phyloP scores from a whole-genome alignment of 345 rosid species.

The Mangifera indica region DNA sequence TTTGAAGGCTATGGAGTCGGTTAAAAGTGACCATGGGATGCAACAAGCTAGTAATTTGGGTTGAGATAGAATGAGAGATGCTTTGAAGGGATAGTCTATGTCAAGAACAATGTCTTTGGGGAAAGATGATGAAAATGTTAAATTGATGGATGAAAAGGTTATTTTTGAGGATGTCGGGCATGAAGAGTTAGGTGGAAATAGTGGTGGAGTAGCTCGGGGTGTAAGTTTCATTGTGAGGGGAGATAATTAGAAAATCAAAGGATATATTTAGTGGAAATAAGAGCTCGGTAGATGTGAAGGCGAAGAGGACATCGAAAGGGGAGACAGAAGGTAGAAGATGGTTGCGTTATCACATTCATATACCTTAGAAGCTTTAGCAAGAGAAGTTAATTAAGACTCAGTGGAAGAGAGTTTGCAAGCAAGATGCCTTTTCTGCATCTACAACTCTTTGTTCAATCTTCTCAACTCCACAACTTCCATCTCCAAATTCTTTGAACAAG shows the following conservation, averaged over 20 bases:
- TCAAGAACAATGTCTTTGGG: constrained; percentile 10
- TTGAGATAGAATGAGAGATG: constrained; percentile 21
- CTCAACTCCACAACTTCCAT: constrained; percentile 71
- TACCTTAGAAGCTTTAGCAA: constrained; percentile 62
- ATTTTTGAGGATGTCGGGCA: too few relatives aligned
- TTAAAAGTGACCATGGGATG: constrained; percentile 48
- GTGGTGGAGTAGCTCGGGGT: too few relatives aligned
- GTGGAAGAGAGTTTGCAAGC: constrained; percentile 53
- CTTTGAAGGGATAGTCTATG: constrained; percentile 23
- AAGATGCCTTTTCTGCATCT: constrained; percentile 71
- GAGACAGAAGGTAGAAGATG: too few relatives aligned
- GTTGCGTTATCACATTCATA: neutral
- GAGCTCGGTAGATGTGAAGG: too few relatives aligned
- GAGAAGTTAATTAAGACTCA: constrained; percentile 53
- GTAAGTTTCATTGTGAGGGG: too few relatives aligned
- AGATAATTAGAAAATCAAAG: too few relatives aligned
- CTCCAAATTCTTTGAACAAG: constrained; percentile 36
- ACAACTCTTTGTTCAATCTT: too few relatives aligned
- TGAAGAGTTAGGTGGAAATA: too few relatives aligned
- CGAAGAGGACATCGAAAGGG: too few relatives aligned
- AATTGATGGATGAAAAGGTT: constrained; percentile 25
- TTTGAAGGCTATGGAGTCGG: constrained; percentile 74
- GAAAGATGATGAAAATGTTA: constrained; percentile 26
- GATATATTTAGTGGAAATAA: too few relatives aligned
- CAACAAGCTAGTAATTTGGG: constrained; percentile 32